These are phyloP conservation scores for Viridothelium virens DNA, from an alignment of 495 filamentous ascomycete species.

Conservation along the genomic window DNA sequence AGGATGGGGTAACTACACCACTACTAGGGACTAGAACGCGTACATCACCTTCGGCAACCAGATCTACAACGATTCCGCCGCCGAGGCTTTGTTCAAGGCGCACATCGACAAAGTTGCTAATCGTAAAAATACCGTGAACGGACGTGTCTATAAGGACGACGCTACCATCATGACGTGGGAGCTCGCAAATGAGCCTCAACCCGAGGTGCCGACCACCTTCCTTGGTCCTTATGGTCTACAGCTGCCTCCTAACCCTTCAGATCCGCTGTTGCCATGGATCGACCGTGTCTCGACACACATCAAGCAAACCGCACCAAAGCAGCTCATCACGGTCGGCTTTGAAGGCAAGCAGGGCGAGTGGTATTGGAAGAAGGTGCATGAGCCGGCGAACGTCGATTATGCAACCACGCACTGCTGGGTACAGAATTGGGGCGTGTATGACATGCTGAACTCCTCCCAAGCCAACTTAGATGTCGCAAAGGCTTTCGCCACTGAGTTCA, in stretches of 20 bases:
- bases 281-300: slow-evolving; percentile 25
- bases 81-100: slow-evolving; percentile 25
- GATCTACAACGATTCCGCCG: slow-evolving; percentile 22
- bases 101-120: slow-evolving; percentile 25
- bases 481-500: slow-evolving; percentile 23
- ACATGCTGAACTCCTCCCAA: slow-evolving; percentile 23
- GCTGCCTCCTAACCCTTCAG: slow-evolving; percentile 21
- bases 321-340: slow-evolving; percentile 26
- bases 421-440: slow-evolving; percentile 30
- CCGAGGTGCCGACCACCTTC: slow-evolving; percentile 14
- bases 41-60: slow-evolving; percentile 23
- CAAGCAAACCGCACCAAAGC: slow-evolving; percentile 20
- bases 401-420: slow-evolving; percentile 30
- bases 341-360: slow-evolving; percentile 29
- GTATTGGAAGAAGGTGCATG: slow-evolving; percentile 27
- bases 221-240: slow-evolving; percentile 23
- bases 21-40: slow-evolving; percentile 12
- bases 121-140: slow-evolving; percentile 26
- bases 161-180: slow-evolving; percentile 31
- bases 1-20: slow-evolving; percentile 27
- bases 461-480: slow-evolving; percentile 21
- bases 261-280: slow-evolving; percentile 25
- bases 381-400: slow-evolving; percentile 24
- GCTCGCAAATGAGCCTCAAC: slow-evolving; percentile 31
- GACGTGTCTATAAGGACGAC: slow-evolving; percentile 27